phyloP scores from a whole-genome alignment of 2,329 filamentous ascomycete genomes.

The Diaporthe humulicola region DNA sequence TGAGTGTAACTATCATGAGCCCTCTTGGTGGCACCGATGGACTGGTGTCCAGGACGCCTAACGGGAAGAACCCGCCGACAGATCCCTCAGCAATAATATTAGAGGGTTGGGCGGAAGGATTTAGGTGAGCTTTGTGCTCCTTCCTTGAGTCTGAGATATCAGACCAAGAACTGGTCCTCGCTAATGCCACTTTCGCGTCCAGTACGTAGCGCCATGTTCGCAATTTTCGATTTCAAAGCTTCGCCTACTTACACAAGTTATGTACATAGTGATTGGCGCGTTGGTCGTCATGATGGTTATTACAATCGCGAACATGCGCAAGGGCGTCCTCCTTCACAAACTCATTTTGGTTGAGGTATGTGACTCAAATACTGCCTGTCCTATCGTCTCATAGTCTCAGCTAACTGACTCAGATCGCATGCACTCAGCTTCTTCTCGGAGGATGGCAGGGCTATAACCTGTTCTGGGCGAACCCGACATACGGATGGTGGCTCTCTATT shows the following conservation, averaged over 20 bases:
- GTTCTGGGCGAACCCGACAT: constrained; percentile 54
- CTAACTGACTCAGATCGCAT: constrained; percentile 39
- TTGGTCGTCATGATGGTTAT: constrained; percentile 62
- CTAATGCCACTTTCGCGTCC: neutral
- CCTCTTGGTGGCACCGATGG: constrained; percentile 17
- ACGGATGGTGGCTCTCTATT: constrained; percentile 74
- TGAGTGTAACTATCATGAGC: constrained; percentile 31
- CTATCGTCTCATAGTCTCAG: constrained; percentile 64
- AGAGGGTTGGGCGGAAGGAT: constrained; percentile 39
- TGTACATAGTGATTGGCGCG: constrained; percentile 56
- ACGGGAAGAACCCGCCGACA: constrained; percentile 17
- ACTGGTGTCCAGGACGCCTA: neutral
- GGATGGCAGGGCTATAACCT: constrained; percentile 48
- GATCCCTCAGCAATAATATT: constrained; percentile 28
- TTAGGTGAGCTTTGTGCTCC: constrained; percentile 23
- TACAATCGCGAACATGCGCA: constrained; percentile 63
- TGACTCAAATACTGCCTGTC: constrained; percentile 67
- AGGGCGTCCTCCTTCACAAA: constrained; percentile 61
- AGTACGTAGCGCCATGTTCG: constrained; percentile 25
- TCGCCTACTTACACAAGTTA: neutral
- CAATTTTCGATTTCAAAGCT: neutral
- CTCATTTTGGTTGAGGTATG: constrained; percentile 62
- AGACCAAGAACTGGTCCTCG: neutral
- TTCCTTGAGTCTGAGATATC: neutral
- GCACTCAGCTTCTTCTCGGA: constrained; percentile 35